These are phyloP conservation scores for Cyamopsis tetragonoloba DNA, from an alignment of 306 rosid genomes.

Conservation along the genomic window DNA sequence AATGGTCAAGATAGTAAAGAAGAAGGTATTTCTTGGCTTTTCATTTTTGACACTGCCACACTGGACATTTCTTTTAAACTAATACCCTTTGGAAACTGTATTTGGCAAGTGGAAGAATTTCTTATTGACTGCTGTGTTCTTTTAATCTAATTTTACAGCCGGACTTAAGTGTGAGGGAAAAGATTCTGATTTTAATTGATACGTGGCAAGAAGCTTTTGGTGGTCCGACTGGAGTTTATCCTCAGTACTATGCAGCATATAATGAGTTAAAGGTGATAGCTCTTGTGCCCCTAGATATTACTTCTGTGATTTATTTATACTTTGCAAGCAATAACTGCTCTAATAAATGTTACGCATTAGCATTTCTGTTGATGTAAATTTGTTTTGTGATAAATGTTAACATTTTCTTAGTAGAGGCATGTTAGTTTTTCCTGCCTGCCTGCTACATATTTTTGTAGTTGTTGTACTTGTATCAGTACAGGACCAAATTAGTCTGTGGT, in stretches of 20 bases:
- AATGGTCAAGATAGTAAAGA: slow-evolving; percentile 96
- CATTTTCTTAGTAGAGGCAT: background rate
- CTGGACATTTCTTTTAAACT: slow-evolving; percentile 16
- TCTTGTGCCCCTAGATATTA: slow-evolving; percentile 6
- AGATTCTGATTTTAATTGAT: slow-evolving; percentile 77
- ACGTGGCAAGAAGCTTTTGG: slow-evolving; percentile 99
- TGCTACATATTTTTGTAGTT: slow-evolving; percentile 6
- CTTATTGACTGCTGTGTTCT: slow-evolving; percentile 21
- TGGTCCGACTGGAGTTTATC: slow-evolving; percentile 71
- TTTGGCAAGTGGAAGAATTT: slow-evolving; percentile 15
- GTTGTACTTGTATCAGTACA: slow-evolving; percentile 3
- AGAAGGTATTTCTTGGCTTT: slow-evolving; percentile 58
- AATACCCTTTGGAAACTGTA: slow-evolving; percentile 6
- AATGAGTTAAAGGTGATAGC: slow-evolving; percentile 71
- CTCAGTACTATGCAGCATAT: slow-evolving; percentile 84
- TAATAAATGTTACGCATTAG: background rate
- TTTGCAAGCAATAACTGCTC: background rate
- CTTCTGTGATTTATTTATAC: slow-evolving; percentile 1
- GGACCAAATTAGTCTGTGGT: slow-evolving; percentile 1
- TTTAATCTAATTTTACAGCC: slow-evolving; percentile 66
- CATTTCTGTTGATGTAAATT: slow-evolving; percentile 5
- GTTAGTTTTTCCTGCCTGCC: background rate
- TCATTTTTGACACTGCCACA: no score
- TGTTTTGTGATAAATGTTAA: background rate
- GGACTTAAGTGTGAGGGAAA: slow-evolving; percentile 84